phyloP scores from a whole-genome alignment of 1,139 yeast genomes.

The Pichia terricola region DNA sequence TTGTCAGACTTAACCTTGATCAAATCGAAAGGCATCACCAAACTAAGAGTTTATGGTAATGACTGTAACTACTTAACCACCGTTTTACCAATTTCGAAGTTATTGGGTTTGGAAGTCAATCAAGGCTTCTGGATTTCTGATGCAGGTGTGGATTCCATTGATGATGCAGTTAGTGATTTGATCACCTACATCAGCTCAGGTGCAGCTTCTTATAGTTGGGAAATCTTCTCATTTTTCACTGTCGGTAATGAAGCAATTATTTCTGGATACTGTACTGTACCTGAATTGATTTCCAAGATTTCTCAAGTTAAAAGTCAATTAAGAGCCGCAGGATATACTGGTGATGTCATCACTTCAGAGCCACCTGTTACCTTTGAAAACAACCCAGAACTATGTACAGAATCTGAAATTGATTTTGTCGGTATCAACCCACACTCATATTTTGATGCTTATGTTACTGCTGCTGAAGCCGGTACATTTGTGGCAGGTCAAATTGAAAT shows the following conservation, averaged over 20 bases:
- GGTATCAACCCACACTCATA: conserved; percentile 85
- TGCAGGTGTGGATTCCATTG: conserved; percentile 61
- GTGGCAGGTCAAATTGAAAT: conserved; percentile 50
- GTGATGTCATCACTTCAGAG: conserved; percentile 73
- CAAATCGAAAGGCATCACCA: conserved; percentile 48
- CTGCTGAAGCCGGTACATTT: conserved; percentile 65
- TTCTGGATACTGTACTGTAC: conserved; percentile 47
- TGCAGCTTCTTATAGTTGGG: conserved; percentile 52
- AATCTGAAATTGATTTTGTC: conserved; percentile 62
- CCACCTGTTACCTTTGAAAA: conserved; percentile 68
- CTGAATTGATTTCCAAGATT: conserved; percentile 54
- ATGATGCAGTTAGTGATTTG: conserved; percentile 44
- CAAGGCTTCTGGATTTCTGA: conserved; percentile 78
- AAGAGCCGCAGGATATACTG: conserved; percentile 63
- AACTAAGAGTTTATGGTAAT: conserved; percentile 72
- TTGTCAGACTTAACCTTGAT: conserved; percentile 51
- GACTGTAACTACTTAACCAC: conserved; percentile 68
- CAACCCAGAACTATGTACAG: conserved; percentile 59
- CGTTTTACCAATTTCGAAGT: conserved; percentile 51
- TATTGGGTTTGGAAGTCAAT: conserved; percentile 60
- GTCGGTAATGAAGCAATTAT: conserved; percentile 83
- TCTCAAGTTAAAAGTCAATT: conserved; percentile 49
- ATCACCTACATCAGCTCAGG: conserved; percentile 37
- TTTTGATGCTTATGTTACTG: conserved; percentile 54
- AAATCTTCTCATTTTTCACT: conserved; percentile 60